Base-by-base conservation (phyloP, 2,329 filamentous ascomycete species). In the Fusarium sp. region DNA sequence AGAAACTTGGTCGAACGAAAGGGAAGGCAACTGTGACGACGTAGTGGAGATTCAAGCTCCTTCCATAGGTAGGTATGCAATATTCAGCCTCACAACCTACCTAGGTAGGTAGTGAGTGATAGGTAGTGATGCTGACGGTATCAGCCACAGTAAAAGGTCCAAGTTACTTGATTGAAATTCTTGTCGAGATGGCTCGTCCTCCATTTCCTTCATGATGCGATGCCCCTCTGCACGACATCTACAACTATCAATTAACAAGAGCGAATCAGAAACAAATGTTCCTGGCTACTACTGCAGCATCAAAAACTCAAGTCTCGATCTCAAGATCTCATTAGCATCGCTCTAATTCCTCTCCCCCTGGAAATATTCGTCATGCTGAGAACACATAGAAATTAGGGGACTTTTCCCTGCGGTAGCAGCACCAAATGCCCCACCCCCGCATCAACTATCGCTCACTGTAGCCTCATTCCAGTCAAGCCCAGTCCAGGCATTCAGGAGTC, bases 351-450 rank as follows among this genome's bases (percentile, higher is more conserved):
- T 36, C 13, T 44, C 40, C 19, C 22, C 45, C 45, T 40, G 39
- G 44, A 42, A 29, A 41, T 40, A 39, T 36, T 61, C 42, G 38
- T 53, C 61, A 53, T 41, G 28, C 26, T 26, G 15, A 15, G 12
- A 13, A 9, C 9, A 11, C 12, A 22, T 19, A 32, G 25, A 45
- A 19, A 38, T 65, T 46, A 45, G 45, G 58, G 41, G 57, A 43
- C 62, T 36, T 42, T 44, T 19, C 38, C 35, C 50, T 62, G 31
- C 47, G 48, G 36, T 31, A 34, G 19, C 22, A 41, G 38, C 40
- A 49, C 15, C 15, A 50, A 35, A 36, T 68, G 67, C 67, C 67
- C 67, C 67, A 53, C 67, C 67, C 67, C 67, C 67, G 67, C 67
- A 70, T 70, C 65, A 34, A 34, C n/a, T 6, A 7, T 34, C 3